A percentile compares a stretch with the other conserved stretches of the same genome.
Conservation (phyloP, 2,329 filamentous ascomycete genomes). For the Stagonosporopsis chrysanthemi region DNA sequence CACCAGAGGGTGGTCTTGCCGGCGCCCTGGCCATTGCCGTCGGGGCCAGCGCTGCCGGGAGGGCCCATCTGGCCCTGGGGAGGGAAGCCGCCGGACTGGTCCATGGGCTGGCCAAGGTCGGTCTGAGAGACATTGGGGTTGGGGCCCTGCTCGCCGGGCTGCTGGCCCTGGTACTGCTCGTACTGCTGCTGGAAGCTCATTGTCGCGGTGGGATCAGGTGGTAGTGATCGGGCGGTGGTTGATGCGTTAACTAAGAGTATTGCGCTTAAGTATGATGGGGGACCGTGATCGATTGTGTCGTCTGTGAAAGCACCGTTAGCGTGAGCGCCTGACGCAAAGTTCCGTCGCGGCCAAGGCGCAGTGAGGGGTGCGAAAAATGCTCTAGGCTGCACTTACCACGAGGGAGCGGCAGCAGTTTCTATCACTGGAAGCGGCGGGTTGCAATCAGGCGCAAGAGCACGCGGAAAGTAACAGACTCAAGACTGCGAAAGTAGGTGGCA, state of each 20-base stretch:
- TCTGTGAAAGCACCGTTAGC: slow-evolving; percentile 39
- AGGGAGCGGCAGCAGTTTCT: slow-evolving; percentile 23
- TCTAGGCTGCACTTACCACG: slow-evolving; percentile 41
- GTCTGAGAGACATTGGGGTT: slow-evolving; percentile 57
- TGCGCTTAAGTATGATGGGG: slow-evolving; percentile 42
- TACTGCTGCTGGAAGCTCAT: slow-evolving; percentile 74
- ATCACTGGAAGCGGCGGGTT: slow-evolving; percentile 26
- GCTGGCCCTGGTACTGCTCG: slow-evolving; percentile 69
- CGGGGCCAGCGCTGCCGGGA: slow-evolving; percentile 48
- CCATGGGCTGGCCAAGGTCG: slow-evolving; percentile 65
- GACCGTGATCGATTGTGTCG: slow-evolving; percentile 33
- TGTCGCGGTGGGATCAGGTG: slow-evolving; percentile 40
- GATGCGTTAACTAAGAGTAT: slow-evolving; percentile 31
- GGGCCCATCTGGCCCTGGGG: slow-evolving; percentile 57
- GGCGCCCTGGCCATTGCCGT: slow-evolving; percentile 50
- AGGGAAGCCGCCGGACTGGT: slow-evolving; percentile 61
- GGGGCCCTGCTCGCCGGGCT: slow-evolving; percentile 55
- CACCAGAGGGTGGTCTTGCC: slow-evolving; percentile 63
- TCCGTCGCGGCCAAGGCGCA: slow-evolving; percentile 11
- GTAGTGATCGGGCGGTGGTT: slow-evolving; percentile 25
- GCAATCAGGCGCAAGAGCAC: slow-evolving; percentile 26
- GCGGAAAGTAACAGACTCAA: slow-evolving; percentile 32
- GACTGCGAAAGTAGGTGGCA: slow-evolving; percentile 34
- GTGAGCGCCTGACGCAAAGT: slow-evolving; percentile 30
- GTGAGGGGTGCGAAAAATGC: slow-evolving; percentile 15